Base-by-base conservation (phyloP, 163 green algal genomes). In the Scenedesmus sp. region DNA sequence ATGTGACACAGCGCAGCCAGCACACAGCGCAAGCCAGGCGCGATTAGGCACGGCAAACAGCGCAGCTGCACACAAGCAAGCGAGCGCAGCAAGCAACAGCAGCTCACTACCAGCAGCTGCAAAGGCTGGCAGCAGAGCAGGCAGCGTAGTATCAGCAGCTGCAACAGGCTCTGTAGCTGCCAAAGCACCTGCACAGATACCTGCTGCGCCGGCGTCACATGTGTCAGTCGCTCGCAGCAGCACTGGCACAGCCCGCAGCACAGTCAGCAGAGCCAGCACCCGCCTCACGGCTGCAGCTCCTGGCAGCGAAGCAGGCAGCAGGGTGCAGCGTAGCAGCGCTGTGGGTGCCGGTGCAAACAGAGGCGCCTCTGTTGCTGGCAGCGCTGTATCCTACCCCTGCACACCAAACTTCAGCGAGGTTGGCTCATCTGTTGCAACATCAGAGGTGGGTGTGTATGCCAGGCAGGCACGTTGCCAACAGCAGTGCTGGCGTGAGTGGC, bases 371-470 rank as follows among this genome's bases (percentile, higher is more conserved):
- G 70, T 52, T 79, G 70, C 70, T 79, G 70, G 70, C 70, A 89
- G 62, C 54, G 26, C 56, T 62, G 62, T 81, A 26, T 89, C 84
- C n/a, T 81, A 82, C 34, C 60, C 62, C 12, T 34, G 34, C n/a
- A 89, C 84, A 20, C 84, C 84, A 16, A 89, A 82, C 52, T 89
- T 89, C 62, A 89, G 62, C 52, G 60, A 62, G 46, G 84, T 81
- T 9, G 83, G 83, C 13, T 77, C 57, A 64, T 88, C 57, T 34
- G 83, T 74, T 1, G 83, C 46, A 18, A 26, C 56, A 26, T 88
- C 57, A 57, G 83, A 88, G 83, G 83, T 87, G 54, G 26, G 82
- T 46, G 15, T 13, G 9, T 20, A 70, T 12, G 12, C 18, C 2
- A 15, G 62, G 10, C 66, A 26, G 4, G 18, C 16, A 76, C 9